Conservation (phyloP, 345 rosid genomes). For the Dipteronia dyeriana region DNA sequence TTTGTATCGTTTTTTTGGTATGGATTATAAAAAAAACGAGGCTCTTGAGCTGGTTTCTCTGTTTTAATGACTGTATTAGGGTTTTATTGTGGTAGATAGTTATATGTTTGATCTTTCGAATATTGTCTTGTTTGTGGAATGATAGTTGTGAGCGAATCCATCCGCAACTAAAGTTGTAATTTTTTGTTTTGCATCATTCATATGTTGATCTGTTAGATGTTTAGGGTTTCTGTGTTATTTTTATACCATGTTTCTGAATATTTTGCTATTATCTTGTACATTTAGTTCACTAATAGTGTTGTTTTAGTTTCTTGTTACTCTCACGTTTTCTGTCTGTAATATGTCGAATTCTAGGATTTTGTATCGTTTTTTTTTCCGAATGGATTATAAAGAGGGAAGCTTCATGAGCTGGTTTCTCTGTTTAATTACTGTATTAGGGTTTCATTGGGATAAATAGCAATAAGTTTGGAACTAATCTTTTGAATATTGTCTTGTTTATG, state of each 20-base stretch:
- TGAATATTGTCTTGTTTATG: too few relatives aligned
- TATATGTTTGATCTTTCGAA: slow-evolving; percentile 1
- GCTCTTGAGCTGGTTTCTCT: neutral
- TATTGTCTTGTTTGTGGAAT: neutral
- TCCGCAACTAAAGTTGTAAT: slow-evolving; percentile 9
- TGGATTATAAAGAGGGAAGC: too few relatives aligned
- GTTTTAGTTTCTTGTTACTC: neutral
- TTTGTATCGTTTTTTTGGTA: neutral
- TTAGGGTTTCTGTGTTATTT: neutral
- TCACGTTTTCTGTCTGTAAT: neutral
- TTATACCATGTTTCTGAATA: neutral
- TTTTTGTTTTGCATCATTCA: neutral
- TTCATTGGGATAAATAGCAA: too few relatives aligned
- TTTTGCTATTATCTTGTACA: neutral
- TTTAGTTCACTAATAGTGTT: neutral
- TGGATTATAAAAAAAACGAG: neutral
- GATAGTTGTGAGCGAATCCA: slow-evolving; percentile 7
- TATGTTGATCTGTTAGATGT: neutral
- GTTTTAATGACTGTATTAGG: slow-evolving; percentile 6
- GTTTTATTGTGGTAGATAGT: slow-evolving; percentile 17
- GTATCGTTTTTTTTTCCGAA: neutral
- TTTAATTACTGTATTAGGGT: too few relatives aligned
- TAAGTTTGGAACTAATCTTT: too few relatives aligned
- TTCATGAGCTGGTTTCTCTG: too few relatives aligned
- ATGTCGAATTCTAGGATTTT: neutral